Percentiles rank a stretch among this genome's conserved stretches.
phyloP scores from a whole-genome alignment of 2,329 filamentous ascomycete species.

The Trichoderma brevicompactum region DNA sequence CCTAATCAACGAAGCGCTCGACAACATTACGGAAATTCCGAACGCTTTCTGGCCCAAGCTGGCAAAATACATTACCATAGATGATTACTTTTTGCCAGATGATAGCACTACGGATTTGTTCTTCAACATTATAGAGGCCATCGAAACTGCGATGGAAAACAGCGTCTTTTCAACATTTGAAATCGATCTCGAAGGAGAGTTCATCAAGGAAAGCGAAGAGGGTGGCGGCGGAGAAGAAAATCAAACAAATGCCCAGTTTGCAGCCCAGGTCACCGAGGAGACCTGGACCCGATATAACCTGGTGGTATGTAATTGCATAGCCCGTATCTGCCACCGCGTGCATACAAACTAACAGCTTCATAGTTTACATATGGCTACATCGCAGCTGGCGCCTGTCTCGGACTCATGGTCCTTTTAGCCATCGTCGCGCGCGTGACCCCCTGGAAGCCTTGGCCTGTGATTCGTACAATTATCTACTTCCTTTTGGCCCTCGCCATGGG shows the following conservation, averaged over 20 bases:
- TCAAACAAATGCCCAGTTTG: slow-evolving; percentile 27
- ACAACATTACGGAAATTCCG: slow-evolving; percentile 38
- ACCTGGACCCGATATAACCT: slow-evolving; percentile 38
- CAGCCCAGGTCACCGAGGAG: slow-evolving; percentile 34
- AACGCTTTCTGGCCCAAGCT: slow-evolving; percentile 38
- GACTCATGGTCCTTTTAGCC: slow-evolving; percentile 41
- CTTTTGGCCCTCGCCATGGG: slow-evolving; percentile 40
- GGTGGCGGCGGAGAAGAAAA: slow-evolving; percentile 11
- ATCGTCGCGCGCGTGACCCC: slow-evolving; percentile 39
- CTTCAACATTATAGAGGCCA: slow-evolving; percentile 2
- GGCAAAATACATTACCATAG: slow-evolving; percentile 6
- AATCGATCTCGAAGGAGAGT: slow-evolving; percentile 37
- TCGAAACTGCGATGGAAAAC: slow-evolving; percentile 36
- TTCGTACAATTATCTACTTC: slow-evolving; percentile 39
- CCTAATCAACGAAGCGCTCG: slow-evolving; percentile 35
- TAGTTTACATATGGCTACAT: slow-evolving; percentile 45
- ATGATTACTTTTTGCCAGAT: background rate
- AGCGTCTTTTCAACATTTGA: slow-evolving; percentile 40
- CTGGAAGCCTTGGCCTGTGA: slow-evolving; percentile 41
- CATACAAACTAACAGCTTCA: background rate
- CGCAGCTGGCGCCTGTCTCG: slow-evolving; percentile 39
- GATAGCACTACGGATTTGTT: slow-evolving; percentile 5
- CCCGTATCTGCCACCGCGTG: too few species aligned
- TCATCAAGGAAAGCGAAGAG: background rate
- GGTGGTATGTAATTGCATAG: slow-evolving; percentile 36